Base-by-base conservation (phyloP, 805 yeast genomes). In the Jamesozyma spencerorum region DNA sequence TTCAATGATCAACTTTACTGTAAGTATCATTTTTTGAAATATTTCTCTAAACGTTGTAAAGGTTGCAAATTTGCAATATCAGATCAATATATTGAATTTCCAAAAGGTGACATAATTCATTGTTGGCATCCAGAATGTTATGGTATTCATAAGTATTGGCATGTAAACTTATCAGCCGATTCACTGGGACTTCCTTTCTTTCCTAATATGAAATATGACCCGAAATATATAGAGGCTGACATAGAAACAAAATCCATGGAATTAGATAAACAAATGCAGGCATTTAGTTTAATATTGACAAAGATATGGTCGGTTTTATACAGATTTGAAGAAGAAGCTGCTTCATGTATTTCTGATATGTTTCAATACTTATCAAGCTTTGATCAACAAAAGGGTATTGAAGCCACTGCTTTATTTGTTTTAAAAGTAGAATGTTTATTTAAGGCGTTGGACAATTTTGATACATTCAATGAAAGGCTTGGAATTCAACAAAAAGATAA, bases 81-180 rank as follows among this genome's bases (percentile, higher is more conserved):
- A 29, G 87, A 87, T 57, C 97, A 92, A 57, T 92, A 87, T 61
- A 95, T 90, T 29, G 96, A 90, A 60, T 77, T 90, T 34, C 85
- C 78, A 45, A 72, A 92, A 50, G 95, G 96, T 38, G 96, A 96
- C 18, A 74, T 81, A 50, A 81, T 84, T 43, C 95, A 88, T 60
- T 94, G 86, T 58, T 92, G 99, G 99, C 99, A 92, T 63, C 97
- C 97, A 1, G 97, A 94, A 59, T 92, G 99, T 67, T 92, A 87
- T 58, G 94, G 94, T 87, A 94, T 92, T 36, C 88, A 84, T 66
- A 88, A 88, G 61, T 88, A 86, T 55, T 92, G 98, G 98, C 87
- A 86, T 57, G 94, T 88, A 17, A 74, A 79, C 42, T 68, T 92
- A 18, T 72, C 81, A 1, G 71, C 82, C 0, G 79, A 73, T 38